A percentile compares a stretch with the other conserved stretches of the same genome.
phyloP scores from a whole-genome alignment of 108 stramenopile species.

The Conticribra weissflogii region DNA sequence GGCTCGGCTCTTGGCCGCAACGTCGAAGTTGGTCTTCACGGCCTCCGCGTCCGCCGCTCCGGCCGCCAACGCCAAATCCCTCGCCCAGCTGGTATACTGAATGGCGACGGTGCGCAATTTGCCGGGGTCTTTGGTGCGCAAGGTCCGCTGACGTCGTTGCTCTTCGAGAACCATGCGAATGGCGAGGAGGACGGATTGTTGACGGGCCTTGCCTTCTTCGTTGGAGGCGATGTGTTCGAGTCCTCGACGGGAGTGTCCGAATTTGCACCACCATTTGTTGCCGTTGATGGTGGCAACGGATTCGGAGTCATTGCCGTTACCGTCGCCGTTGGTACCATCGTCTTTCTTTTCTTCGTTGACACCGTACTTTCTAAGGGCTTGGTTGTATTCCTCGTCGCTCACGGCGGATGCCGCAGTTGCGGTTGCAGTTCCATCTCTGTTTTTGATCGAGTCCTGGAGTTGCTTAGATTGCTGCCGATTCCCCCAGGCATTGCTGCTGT shows the following conservation, averaged over 20 bases:
- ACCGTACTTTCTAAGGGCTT: slow-evolving; percentile 33
- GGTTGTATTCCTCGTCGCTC: slow-evolving; percentile 22
- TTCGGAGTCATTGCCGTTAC: background rate
- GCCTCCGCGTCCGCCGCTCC: slow-evolving; percentile 83
- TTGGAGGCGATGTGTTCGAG: slow-evolving; percentile 86
- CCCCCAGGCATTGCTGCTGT: slow-evolving; percentile 72
- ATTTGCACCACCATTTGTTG: slow-evolving; percentile 86
- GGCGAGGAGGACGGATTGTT: slow-evolving; percentile 69
- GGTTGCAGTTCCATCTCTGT: background rate
- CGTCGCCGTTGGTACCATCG: too few species aligned
- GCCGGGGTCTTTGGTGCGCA: slow-evolving; percentile 72
- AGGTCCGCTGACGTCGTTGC: slow-evolving; percentile 68
- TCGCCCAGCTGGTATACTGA: slow-evolving; percentile 84
- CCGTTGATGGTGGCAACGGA: slow-evolving; percentile 14
- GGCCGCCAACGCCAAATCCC: slow-evolving; percentile 78
- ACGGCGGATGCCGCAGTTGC: background rate
- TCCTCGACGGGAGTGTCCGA: slow-evolving; percentile 87
- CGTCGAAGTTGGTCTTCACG: slow-evolving; percentile 67
- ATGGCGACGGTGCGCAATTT: slow-evolving; percentile 71
- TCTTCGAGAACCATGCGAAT: slow-evolving; percentile 74
- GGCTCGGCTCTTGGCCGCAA: slow-evolving; percentile 26
- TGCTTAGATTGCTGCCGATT: slow-evolving; percentile 35
- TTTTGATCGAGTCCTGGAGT: slow-evolving; percentile 11
- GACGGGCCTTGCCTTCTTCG: slow-evolving; percentile 79
- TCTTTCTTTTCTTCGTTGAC: slow-evolving; percentile 15